A percentile compares a stretch with the other conserved stretches of the same genome.
These are phyloP conservation scores for Leishmania major DNA, from an alignment of 208 protist genomes.

Conservation along the genomic window DNA sequence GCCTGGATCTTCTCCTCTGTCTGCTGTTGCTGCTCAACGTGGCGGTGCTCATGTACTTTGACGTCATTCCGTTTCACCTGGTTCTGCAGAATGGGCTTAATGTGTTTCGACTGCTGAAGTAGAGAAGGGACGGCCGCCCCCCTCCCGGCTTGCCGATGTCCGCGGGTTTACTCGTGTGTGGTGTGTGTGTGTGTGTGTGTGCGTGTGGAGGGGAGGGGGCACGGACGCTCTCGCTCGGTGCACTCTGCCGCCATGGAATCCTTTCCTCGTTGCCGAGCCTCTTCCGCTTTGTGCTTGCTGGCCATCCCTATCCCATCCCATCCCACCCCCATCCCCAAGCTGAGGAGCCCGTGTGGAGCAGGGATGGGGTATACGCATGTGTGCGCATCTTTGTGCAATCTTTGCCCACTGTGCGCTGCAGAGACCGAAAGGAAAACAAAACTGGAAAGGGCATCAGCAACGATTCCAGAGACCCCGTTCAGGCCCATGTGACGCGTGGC, in stretches of 20 bases:
- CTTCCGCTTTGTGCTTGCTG: not conserved
- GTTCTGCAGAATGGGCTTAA: conserved; percentile 39
- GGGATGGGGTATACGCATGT: not conserved
- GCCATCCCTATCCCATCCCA: not conserved
- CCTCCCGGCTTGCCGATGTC: not conserved
- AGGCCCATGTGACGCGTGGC: not conserved
- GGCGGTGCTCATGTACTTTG: conserved; percentile 32
- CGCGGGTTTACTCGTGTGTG: not conserved
- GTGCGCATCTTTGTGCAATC: not conserved
- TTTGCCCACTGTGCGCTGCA: not conserved
- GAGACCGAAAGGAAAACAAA: not conserved
- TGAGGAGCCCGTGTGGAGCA: not conserved
- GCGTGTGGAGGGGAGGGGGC: not conserved
- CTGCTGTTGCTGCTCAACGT: conserved; percentile 50
- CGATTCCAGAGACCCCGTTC: not conserved
- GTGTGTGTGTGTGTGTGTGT: not conserved
- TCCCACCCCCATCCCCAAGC: not conserved
- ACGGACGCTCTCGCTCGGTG: not conserved
- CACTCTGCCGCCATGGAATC: not conserved
- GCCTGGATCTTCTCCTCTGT: conserved; percentile 43
- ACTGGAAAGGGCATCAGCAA: not conserved
- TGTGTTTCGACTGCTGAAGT: conserved; percentile 46
- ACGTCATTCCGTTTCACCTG: conserved; percentile 44
- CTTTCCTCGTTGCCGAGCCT: not conserved
- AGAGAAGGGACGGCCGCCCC: not conserved